Percentiles rank a stretch among this genome's conserved stretches.
Evolutionary conservation across 768 basidiomycete genomes (phyloP).

Genomic region (Tubosaeta sp.): DNA sequence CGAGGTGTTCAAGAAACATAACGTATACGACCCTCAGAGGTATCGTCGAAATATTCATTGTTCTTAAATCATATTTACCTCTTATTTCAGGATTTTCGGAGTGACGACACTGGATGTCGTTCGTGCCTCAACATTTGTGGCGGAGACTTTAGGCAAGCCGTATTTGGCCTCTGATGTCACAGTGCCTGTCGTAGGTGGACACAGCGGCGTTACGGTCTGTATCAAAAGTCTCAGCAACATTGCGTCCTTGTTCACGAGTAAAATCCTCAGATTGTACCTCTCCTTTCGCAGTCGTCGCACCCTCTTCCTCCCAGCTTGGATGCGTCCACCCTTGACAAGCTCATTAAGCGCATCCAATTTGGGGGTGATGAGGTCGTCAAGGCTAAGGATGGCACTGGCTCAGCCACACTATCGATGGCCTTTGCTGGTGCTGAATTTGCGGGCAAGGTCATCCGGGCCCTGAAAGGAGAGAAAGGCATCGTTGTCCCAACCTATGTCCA

Average conservation of each 20-base stretch:
- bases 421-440: conserved; percentile 92
- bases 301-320: conserved; percentile 59
- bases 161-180: conserved; percentile 56
- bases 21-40: conserved; percentile 90
- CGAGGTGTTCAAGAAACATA: conserved; percentile 91
- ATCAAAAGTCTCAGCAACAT: conserved; percentile 13
- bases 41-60: conserved; percentile 28
- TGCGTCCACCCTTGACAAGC: conserved; percentile 46
- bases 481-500: conserved; percentile 82
- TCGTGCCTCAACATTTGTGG: conserved; percentile 94
- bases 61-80: background rate
- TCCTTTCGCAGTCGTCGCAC: conserved; percentile 86
- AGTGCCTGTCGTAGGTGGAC: conserved; percentile 93
- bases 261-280: conserved; percentile 71
- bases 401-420: conserved; percentile 96
- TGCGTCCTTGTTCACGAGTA: conserved; percentile 5
- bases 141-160: conserved; percentile 67
- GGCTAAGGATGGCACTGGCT: conserved; percentile 89
- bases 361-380: conserved; percentile 98
- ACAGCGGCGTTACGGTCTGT: conserved; percentile 82
- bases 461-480: conserved; percentile 86
- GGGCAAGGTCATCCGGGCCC: conserved; percentile 72
- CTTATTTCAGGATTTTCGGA: conserved; percentile 74
- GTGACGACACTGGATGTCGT: conserved; percentile 98
- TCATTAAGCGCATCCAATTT: conserved; percentile 87